A percentile compares a stretch with the other conserved stretches of the same genome.
phyloP scores from a whole-genome alignment of 805 yeast genomes.

The Cyberlindnera japonica region DNA sequence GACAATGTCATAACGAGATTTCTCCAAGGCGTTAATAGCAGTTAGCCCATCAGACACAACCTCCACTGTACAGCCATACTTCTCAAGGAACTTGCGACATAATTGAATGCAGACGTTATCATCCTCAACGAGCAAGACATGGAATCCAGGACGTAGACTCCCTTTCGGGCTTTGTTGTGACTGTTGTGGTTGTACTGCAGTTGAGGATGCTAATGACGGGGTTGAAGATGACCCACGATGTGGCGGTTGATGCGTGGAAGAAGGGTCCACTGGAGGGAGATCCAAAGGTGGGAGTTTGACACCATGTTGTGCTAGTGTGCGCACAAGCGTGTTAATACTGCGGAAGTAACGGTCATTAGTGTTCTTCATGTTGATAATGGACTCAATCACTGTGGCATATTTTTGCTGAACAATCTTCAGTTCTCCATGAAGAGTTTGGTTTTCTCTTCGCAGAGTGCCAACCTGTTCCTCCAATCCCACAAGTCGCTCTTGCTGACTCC shows the following conservation, averaged over 20 bases:
- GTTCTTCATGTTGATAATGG: conserved; percentile 52
- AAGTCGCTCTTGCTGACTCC: conserved; percentile 17
- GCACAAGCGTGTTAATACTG: conserved; percentile 47
- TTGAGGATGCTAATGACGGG: neutral
- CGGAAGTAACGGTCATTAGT: conserved; percentile 54
- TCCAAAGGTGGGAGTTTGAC: conserved; percentile 64
- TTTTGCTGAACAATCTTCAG: conserved; percentile 46
- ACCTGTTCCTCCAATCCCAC: conserved; percentile 21
- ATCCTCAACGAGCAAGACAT: conserved; percentile 75
- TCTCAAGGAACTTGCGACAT: conserved; percentile 75
- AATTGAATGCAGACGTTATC: conserved; percentile 79
- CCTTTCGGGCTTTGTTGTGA: conserved; percentile 17
- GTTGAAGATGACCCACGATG: neutral
- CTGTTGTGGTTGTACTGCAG: conserved; percentile 6
- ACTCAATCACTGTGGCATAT: conserved; percentile 62
- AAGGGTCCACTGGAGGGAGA: conserved; percentile 36
- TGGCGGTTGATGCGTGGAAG: conserved; percentile 4
- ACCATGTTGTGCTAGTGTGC: conserved; percentile 53
- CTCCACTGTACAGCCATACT: conserved; percentile 90
- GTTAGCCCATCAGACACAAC: conserved; percentile 90
- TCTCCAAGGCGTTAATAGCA: conserved; percentile 75
- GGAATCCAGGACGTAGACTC: conserved; percentile 45
- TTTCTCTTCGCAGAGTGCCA: conserved; percentile 24
- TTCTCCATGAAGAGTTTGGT: conserved; percentile 34
- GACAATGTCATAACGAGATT: conserved; percentile 68